A percentile compares a stretch with the other conserved stretches of the same genome.
phyloP scores from a whole-genome alignment of 805 yeast genomes.

The Suhomyces sp. region DNA sequence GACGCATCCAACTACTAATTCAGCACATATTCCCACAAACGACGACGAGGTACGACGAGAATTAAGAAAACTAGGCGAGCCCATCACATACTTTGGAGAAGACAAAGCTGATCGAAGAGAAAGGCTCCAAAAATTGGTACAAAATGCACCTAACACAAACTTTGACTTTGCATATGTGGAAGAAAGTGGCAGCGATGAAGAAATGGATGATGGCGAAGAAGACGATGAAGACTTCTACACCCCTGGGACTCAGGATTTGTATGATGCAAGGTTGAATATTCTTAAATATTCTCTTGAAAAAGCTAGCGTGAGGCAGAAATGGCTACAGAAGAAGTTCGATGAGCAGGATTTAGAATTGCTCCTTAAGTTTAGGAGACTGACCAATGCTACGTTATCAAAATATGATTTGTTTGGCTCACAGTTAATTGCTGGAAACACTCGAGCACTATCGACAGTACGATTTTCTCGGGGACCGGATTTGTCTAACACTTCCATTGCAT shows the following conservation, averaged over 20 bases:
- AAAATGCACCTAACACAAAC: conserved; percentile 23
- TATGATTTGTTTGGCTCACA: conserved; percentile 65
- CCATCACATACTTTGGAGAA: conserved; percentile 59
- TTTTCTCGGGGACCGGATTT: conserved; percentile 29
- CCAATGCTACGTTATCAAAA: conserved; percentile 31
- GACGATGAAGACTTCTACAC: conserved; percentile 84
- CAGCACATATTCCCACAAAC: conserved; percentile 65
- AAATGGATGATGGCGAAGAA: conserved; percentile 40
- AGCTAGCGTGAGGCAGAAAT: conserved; percentile 43
- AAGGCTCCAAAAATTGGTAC: conserved; percentile 50
- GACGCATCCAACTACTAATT: too few species aligned
- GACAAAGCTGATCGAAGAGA: conserved; percentile 59
- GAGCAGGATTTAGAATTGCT: conserved; percentile 38
- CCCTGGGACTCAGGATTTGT: conserved; percentile 62
- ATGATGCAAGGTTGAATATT: conserved; percentile 50
- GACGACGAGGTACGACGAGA: conserved; percentile 60
- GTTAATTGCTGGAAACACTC: conserved; percentile 50
- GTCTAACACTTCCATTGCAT: conserved; percentile 43
- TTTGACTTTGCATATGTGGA: conserved; percentile 6
- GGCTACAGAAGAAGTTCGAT: conserved; percentile 26
- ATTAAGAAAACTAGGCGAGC: conserved; percentile 54
- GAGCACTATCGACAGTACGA: conserved; percentile 66
- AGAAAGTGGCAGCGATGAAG: conserved; percentile 15
- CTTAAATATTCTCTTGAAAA: conserved; percentile 50
- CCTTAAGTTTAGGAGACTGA: conserved; percentile 47